Percentiles rank a stretch among this genome's conserved stretches.
Evolutionary conservation across 2,329 filamentous ascomycete genomes (phyloP).

Genomic region (Proliferodiscus dingleyae): DNA sequence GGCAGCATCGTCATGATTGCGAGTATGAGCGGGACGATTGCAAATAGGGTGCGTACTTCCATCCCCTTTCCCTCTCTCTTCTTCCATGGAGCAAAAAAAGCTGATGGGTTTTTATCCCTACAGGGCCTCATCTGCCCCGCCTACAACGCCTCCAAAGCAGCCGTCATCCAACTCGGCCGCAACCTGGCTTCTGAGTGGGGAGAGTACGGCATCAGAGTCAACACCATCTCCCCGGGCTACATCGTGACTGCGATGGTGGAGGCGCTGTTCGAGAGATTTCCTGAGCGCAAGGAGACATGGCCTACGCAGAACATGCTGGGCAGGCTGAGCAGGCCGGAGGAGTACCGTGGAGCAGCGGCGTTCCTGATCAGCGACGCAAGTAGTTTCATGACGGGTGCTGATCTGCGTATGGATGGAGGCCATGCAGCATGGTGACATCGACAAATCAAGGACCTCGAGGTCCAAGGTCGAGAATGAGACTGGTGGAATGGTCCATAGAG

Average conservation of each 20-base stretch:
- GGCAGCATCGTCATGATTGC: slow-evolving; percentile 64
- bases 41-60: slow-evolving; percentile 54
- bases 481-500: too few species aligned
- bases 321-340: slow-evolving; percentile 59
- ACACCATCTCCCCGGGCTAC: slow-evolving; percentile 76
- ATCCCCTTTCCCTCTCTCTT: background rate
- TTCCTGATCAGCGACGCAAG: slow-evolving; percentile 64
- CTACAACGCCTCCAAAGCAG: slow-evolving; percentile 74
- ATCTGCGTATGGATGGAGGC: slow-evolving; percentile 29
- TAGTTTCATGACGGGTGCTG: slow-evolving; percentile 61
- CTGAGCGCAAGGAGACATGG: slow-evolving; percentile 65
- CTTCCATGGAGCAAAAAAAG: background rate
- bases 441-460: too few species aligned
- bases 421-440: slow-evolving; percentile 48
- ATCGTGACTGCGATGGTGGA: slow-evolving; percentile 82
- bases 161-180: slow-evolving; percentile 64
- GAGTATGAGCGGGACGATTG: slow-evolving; percentile 65
- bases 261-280: slow-evolving; percentile 69
- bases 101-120: slow-evolving; percentile 10
- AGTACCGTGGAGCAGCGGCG: slow-evolving; percentile 67
- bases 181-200: slow-evolving; percentile 74
- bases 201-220: slow-evolving; percentile 62
- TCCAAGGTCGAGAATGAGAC: too few species aligned
- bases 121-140: slow-evolving; percentile 56
- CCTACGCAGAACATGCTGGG: slow-evolving; percentile 81